These are phyloP conservation scores for Metschnikowia sp. DNA, from an alignment of 805 yeast genomes.

Conservation along the genomic window DNA sequence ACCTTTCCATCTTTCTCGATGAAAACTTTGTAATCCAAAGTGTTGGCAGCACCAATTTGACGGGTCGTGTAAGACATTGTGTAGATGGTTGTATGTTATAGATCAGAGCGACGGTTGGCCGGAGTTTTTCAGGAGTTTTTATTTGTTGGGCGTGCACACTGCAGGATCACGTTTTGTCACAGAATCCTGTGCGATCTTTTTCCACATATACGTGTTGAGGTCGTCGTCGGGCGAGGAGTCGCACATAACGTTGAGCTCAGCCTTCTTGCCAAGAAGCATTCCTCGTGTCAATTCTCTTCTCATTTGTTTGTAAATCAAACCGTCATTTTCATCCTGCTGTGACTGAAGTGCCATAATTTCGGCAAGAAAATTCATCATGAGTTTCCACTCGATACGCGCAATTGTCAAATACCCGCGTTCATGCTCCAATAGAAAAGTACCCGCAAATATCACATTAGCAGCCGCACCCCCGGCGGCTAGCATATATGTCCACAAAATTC, in stretches of 20 bases:
- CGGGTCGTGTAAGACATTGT: constrained; percentile 79
- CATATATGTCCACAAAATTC: constrained; percentile 15
- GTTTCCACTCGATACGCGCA: constrained; percentile 13
- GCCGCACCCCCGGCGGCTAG: constrained; percentile 1
- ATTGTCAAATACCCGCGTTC: constrained; percentile 13
- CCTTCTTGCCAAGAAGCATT: constrained; percentile 46
- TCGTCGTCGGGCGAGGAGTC: constrained; percentile 5
- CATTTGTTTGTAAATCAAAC: neutral
- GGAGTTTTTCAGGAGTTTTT: constrained; percentile 11
- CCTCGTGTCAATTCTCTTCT: constrained; percentile 53
- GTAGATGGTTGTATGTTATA: neutral
- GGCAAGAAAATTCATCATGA: constrained; percentile 9
- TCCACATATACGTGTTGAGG: constrained; percentile 14
- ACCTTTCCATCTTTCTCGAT: constrained; percentile 92
- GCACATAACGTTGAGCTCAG: constrained; percentile 53
- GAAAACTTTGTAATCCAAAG: constrained; percentile 88
- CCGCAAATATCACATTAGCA: constrained; percentile 9
- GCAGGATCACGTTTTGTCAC: constrained; percentile 16
- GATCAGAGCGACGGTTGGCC: constrained; percentile 1
- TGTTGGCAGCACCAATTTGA: constrained; percentile 93
- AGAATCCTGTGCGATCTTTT: constrained; percentile 10
- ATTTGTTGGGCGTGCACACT: constrained; percentile 14
- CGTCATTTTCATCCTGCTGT: too few relatives aligned
- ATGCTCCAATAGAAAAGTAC: constrained; percentile 16
- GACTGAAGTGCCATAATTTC: neutral